Evolutionary conservation across 306 rosid genomes (phyloP), one percentile per base, ranked within the genome.

Genomic region (Quillaja saponaria): DNA sequence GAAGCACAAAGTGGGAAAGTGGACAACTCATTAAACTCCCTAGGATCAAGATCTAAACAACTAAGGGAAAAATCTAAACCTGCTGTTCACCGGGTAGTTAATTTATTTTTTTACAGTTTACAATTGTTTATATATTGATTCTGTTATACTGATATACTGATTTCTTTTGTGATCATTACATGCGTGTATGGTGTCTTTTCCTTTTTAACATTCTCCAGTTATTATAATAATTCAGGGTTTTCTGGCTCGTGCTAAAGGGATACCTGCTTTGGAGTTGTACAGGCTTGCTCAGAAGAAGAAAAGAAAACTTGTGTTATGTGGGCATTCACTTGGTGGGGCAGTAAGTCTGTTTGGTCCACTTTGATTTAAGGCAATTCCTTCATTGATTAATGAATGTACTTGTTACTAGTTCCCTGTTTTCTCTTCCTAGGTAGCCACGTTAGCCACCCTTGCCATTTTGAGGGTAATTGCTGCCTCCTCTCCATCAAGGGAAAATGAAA

Each of bases 271-370:
- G 79, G 99, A 92, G 74, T 66, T 92, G 76, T 92, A 92, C 60
- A 84, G 90, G 68, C 90, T 92, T 77, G 99, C 99, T 67, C 95
- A 86, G 71, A 92, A 92, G 89, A 92, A 84, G 81, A 89, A 89
- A 59, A 77, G 92, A 21, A 92, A 89, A 65, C 96, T 92, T 73
- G 96, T 92, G 49, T 69, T 92, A 59, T 92, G 96, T 63, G 99
- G 99, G 28, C 99, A 92, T 81, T 92, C 99, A 63, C 96, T 92
- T 57, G 96, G 99, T 64, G 99, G 99, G 81, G 99, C 96, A 19
- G 99, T 92, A 75, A 78, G 96, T 81, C 57, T 68, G 55, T 55
- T 63, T 64, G 42, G 55, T 34, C 55, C 52, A 40, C 44, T 34
- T 66, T 45, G 39, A 50, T 57, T 67, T 63, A 20, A 61, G 12